Percentiles rank a stretch among this genome's conserved stretches.
Evolutionary conservation across 495 filamentous ascomycete genomes (phyloP).

Genomic region (Neurospora sp.): DNA sequence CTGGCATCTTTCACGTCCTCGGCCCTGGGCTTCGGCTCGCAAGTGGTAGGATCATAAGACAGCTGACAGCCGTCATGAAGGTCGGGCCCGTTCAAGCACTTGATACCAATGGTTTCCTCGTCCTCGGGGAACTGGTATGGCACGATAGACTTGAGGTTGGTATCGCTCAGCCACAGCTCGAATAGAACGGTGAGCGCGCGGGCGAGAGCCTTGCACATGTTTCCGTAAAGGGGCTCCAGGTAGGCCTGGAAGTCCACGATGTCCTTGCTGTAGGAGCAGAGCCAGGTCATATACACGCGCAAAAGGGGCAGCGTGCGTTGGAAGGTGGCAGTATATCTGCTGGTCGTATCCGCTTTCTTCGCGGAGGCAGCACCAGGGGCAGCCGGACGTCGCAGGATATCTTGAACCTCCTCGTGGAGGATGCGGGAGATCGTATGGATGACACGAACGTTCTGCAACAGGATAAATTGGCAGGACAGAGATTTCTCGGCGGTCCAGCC

Average conservation of each 20-base stretch:
- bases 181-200: conserved; percentile 26
- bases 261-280: conserved; percentile 28
- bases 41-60: conserved; percentile 14
- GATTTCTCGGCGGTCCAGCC: conserved; percentile 31
- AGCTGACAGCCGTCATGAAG: conserved; percentile 22
- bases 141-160: conserved; percentile 19
- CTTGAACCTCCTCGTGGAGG: conserved; percentile 32
- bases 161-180: conserved; percentile 17
- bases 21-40: conserved; percentile 15
- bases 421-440: conserved; percentile 69
- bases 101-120: conserved; percentile 30
- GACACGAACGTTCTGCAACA: conserved; percentile 73
- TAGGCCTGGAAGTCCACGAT: conserved; percentile 26
- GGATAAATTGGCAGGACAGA: conserved; percentile 58
- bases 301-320: conserved; percentile 23
- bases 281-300: conserved; percentile 37
- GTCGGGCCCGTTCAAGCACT: conserved; percentile 25
- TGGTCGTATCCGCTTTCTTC: not conserved
- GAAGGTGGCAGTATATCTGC: conserved; percentile 20
- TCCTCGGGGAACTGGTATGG: conserved; percentile 30
- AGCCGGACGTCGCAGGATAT: conserved; percentile 10
- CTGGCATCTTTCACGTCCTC: conserved; percentile 11
- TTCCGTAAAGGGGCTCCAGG: conserved; percentile 32
- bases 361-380: not conserved
- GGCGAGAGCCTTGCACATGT: conserved; percentile 28